A percentile compares a stretch with the other conserved stretches of the same genome.
phyloP scores from a whole-genome alignment of 1,284 basidiomycete genomes.

The Prillingera fragicola region DNA sequence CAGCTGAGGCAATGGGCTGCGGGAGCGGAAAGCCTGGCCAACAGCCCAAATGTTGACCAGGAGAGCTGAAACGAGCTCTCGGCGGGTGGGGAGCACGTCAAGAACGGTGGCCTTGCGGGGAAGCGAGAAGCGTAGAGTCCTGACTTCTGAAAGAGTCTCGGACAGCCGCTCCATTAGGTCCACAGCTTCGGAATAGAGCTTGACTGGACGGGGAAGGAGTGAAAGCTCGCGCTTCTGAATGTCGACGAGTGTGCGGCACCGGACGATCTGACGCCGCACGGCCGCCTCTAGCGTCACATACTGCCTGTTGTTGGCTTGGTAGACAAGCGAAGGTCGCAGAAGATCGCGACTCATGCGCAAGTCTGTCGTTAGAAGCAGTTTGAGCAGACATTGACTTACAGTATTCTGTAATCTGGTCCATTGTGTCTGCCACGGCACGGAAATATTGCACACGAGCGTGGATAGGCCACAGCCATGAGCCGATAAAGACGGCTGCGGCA shows the following conservation, averaged over 20 bases:
- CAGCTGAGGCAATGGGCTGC: conserved; percentile 50
- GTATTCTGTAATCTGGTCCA: conserved; percentile 42
- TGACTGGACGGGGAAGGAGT: conserved; percentile 49
- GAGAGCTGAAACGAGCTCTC: conserved; percentile 49
- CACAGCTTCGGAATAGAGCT: conserved; percentile 46
- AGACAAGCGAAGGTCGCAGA: conserved; percentile 40
- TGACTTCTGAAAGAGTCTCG: conserved; percentile 46
- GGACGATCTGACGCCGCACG: conserved; percentile 28
- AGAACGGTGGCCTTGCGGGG: conserved; percentile 47
- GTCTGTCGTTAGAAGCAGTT: conserved; percentile 21
- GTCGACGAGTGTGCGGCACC: conserved; percentile 33
- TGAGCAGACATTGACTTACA: conserved; percentile 29
- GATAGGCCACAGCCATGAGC: conserved; percentile 43
- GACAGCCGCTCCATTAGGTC: conserved; percentile 44
- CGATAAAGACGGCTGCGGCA: conserved; percentile 43
- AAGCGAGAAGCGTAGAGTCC: conserved; percentile 46
- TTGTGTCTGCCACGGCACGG: conserved; percentile 35
- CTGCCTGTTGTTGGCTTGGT: conserved; percentile 32
- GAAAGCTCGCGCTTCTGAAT: conserved; percentile 48
- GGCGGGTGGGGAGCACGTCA: conserved; percentile 49
- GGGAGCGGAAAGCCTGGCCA: conserved; percentile 48
- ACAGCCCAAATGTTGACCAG: conserved; percentile 49
- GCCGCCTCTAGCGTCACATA: conserved; percentile 32
- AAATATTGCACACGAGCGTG: conserved; percentile 47
- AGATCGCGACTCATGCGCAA: conserved; percentile 43